Conservation (phyloP, 306 rosid species). For the Neltuma alba region DNA sequence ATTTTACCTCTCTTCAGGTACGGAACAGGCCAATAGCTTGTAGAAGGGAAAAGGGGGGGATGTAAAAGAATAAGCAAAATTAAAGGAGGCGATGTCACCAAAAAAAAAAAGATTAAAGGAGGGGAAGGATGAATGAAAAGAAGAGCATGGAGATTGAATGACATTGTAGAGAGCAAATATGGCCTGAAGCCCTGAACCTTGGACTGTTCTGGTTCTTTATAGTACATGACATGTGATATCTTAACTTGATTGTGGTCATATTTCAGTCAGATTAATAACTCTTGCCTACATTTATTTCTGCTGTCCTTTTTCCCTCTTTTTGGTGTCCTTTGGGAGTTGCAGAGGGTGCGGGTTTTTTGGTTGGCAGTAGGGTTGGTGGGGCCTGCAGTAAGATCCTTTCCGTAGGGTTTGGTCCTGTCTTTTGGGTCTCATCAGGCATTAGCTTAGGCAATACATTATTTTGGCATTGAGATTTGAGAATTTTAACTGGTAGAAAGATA, state of each 20-base stretch:
- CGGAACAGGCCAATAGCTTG: not conserved
- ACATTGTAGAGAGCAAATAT: not conserved
- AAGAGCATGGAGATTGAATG: conserved; percentile 13
- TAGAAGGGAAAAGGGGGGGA: not conserved
- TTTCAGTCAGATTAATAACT: not conserved
- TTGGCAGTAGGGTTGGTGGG: conserved; percentile 6
- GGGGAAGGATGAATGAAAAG: not conserved
- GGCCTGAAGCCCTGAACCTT: not conserved
- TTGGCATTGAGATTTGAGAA: not conserved
- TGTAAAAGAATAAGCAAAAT: not conserved
- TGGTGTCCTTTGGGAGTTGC: not conserved
- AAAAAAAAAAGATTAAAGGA: too few relatives aligned
- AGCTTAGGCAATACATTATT: not conserved
- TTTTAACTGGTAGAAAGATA: not conserved
- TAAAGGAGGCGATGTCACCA: too few relatives aligned
- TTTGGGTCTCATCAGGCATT: not conserved
- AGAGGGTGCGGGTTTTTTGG: not conserved
- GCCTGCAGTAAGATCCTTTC: not conserved
- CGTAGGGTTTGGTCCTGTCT: conserved; percentile 5
- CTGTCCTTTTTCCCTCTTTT: not conserved
- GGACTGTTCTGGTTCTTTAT: not conserved
- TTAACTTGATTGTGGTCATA: not conserved
- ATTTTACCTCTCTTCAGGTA: conserved; percentile 32
- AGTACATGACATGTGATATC: conserved; percentile 8
- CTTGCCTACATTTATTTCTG: conserved; percentile 11